Conservation (phyloP, 148 eudicot genomes). For the Bassia scoparia region DNA sequence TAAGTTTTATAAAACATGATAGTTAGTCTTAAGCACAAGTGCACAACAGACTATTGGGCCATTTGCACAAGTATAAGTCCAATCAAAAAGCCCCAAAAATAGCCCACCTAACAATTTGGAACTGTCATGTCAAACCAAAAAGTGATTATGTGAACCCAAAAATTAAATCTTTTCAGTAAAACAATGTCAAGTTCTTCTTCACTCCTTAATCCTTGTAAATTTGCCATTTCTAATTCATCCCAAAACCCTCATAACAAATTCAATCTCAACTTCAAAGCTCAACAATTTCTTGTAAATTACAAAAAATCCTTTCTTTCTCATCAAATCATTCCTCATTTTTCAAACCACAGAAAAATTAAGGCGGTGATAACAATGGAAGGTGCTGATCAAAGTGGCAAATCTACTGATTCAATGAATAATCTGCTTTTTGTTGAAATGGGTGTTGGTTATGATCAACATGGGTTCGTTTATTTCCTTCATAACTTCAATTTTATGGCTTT, state of each 20-base stretch:
- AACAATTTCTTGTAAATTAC: not conserved
- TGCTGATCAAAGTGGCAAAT: constrained; percentile 21
- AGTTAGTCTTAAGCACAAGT: no score
- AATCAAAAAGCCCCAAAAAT: not conserved
- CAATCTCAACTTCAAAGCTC: constrained; percentile 2
- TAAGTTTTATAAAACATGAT: no score
- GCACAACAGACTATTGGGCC: no score
- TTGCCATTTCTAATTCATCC: not conserved
- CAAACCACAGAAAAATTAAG: constrained; percentile 19
- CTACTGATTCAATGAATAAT: constrained; percentile 35
- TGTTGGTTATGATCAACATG: constrained; percentile 95
- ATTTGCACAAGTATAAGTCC: no score
- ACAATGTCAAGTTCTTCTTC: not conserved
- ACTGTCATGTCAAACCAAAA: not conserved
- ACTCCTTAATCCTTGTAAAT: constrained; percentile 2
- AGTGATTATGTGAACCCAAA: not conserved
- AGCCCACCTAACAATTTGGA: no score
- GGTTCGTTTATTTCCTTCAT: constrained; percentile 36
- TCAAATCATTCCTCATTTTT: constrained; percentile 23
- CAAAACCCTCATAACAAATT: constrained; percentile 1
- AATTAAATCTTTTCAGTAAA: not conserved
- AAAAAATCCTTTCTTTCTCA: no score
- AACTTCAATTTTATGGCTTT: not conserved
- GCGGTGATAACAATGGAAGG: constrained; percentile 26
- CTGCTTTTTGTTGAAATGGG: constrained; percentile 97